These are phyloP conservation scores for Fistulina hepatica DNA, from an alignment of 1,284 basidiomycete genomes.

Conservation along the genomic window DNA sequence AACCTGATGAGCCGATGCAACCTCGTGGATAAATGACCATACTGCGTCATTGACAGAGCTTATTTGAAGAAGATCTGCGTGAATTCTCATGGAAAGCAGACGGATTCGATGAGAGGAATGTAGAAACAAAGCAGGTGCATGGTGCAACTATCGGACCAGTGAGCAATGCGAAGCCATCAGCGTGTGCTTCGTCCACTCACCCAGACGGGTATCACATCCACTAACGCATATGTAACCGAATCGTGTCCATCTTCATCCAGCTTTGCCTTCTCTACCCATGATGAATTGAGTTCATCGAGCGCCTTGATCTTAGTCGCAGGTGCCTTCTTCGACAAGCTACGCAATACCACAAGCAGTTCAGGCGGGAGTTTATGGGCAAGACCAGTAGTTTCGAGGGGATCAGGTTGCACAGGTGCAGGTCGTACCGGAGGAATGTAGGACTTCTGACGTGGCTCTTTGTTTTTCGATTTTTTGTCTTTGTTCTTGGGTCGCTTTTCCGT, in stretches of 20 bases:
- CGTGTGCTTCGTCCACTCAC: slow-evolving; percentile 28
- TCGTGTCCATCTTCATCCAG: slow-evolving; percentile 29
- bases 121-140: slow-evolving; percentile 71
- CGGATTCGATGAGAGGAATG: slow-evolving; percentile 77
- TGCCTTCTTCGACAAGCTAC: slow-evolving; percentile 87
- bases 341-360: slow-evolving; percentile 76
- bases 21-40: slow-evolving; percentile 43
- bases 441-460: slow-evolving; percentile 63
- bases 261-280: slow-evolving; percentile 51
- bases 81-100: slow-evolving; percentile 56
- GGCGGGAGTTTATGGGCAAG: slow-evolving; percentile 69
- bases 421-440: slow-evolving; percentile 81
- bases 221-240: too few species aligned
- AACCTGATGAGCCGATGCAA: slow-evolving; percentile 43
- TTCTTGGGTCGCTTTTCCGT: slow-evolving; percentile 38
- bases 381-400: slow-evolving; percentile 86
- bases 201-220: slow-evolving; percentile 78
- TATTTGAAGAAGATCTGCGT: slow-evolving; percentile 56
- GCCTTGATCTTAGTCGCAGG: slow-evolving; percentile 79
- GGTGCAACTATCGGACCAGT: slow-evolving; percentile 45
- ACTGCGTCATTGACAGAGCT: slow-evolving; percentile 45
- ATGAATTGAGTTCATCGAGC: slow-evolving; percentile 70
- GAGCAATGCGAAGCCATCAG: slow-evolving; percentile 7
- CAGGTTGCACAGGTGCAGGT: slow-evolving; percentile 73
- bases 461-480: slow-evolving; percentile 41